Evolutionary conservation across 805 yeast species (phyloP).

Genomic region (Metschnikowia arizonensis): DNA sequence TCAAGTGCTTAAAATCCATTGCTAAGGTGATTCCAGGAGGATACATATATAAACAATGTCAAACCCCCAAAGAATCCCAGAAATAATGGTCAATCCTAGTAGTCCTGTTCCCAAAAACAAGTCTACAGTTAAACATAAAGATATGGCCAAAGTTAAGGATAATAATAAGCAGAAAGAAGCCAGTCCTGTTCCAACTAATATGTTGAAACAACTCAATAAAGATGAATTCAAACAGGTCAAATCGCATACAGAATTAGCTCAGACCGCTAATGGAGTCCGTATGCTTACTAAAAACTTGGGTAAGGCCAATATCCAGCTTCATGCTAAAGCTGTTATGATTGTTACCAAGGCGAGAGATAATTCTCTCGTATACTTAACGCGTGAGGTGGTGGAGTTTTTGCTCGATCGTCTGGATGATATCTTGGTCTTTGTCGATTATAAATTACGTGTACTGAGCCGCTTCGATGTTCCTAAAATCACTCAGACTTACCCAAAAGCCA

Average conservation of each 20-base stretch:
- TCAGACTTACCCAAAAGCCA: conserved; percentile 44
- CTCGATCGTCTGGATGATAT: conserved; percentile 37
- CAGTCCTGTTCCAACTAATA: conserved; percentile 11
- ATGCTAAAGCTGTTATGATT: conserved; percentile 67
- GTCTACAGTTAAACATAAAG: not conserved
- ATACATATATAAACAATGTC: too few species aligned
- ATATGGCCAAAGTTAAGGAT: not conserved
- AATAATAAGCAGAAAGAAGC: conserved; percentile 4
- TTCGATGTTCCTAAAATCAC: conserved; percentile 57
- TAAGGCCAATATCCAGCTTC: conserved; percentile 66
- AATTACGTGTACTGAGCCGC: conserved; percentile 55
- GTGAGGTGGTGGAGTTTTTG: conserved; percentile 79
- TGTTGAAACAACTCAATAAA: conserved; percentile 25
- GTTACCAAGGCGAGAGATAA: conserved; percentile 90
- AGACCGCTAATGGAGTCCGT: conserved; percentile 78
- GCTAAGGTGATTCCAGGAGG: too few species aligned
- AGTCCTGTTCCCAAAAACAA: conserved; percentile 1
- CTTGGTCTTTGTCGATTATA: conserved; percentile 68
- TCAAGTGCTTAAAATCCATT: too few species aligned
- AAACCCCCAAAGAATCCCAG: not conserved
- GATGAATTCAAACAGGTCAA: conserved; percentile 52
- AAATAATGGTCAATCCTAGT: not conserved
- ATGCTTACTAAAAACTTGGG: conserved; percentile 67
- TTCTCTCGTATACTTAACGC: conserved; percentile 66
- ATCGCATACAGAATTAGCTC: conserved; percentile 72